Evolutionary conservation across 257 asterid species (phyloP).

Genomic region (Apocynum venetum): DNA sequence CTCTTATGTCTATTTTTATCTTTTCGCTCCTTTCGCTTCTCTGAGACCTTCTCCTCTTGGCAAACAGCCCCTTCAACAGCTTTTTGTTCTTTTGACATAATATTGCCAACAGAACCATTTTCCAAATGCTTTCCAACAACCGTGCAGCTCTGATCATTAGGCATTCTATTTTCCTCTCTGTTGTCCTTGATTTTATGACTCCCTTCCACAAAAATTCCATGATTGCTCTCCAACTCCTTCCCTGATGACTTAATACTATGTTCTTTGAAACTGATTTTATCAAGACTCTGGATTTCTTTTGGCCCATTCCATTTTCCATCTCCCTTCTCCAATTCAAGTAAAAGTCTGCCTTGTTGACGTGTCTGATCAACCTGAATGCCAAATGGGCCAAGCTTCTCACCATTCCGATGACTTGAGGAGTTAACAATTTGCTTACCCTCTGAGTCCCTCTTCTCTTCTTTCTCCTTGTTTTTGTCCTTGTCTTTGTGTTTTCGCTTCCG

Average conservation of each 20-base stretch:
- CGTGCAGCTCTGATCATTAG: conserved; percentile 27
- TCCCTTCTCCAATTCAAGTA: conserved; percentile 35
- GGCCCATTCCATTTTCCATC: conserved; percentile 38
- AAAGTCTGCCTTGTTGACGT: conserved; percentile 10
- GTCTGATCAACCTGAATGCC: conserved; percentile 13
- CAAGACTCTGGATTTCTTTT: conserved; percentile 22
- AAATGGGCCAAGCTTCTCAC: conserved; percentile 25
- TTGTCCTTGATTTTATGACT: conserved; percentile 18
- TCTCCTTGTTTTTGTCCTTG: conserved; percentile 40
- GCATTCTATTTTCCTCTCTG: conserved; percentile 23
- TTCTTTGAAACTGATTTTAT: conserved; percentile 25
- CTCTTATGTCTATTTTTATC: conserved; percentile 24
- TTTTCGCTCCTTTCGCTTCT: conserved; percentile 33
- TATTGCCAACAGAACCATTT: conserved; percentile 26
- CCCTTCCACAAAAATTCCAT: conserved; percentile 21
- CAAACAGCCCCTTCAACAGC: conserved; percentile 22
- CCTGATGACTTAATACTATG: conserved; percentile 20
- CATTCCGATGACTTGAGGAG: conserved; percentile 28
- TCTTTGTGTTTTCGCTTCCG: conserved; percentile 43
- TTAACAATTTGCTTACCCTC: conserved; percentile 29
- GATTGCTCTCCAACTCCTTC: conserved; percentile 23
- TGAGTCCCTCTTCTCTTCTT: conserved; percentile 28
- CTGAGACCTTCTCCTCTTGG: conserved; percentile 20
- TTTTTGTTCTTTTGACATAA: conserved; percentile 25
- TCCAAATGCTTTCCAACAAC: conserved; percentile 23